These are phyloP conservation scores for Barnettozyma populi DNA, from an alignment of 805 yeast species.

Conservation along the genomic window DNA sequence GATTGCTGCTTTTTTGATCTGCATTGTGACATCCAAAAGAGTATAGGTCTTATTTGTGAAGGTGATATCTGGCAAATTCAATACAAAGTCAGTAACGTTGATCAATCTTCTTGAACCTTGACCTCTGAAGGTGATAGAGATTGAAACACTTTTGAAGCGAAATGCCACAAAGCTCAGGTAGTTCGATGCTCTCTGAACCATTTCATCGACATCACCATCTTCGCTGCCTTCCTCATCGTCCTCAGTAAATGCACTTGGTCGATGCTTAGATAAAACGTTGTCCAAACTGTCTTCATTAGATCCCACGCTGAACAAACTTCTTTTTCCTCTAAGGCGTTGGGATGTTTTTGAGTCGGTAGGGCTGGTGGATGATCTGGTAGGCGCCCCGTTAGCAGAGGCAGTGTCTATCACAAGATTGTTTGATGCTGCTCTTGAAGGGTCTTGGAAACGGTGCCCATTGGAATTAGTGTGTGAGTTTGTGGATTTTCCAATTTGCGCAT, in stretches of 20 bases:
- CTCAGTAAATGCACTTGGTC: neutral
- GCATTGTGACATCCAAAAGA: constrained; percentile 55
- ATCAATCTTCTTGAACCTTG: constrained; percentile 62
- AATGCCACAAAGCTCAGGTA: constrained; percentile 64
- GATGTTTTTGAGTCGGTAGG: neutral
- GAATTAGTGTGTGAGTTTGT: neutral
- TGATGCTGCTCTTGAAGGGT: neutral
- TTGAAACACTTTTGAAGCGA: constrained; percentile 40
- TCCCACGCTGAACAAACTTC: constrained; percentile 9
- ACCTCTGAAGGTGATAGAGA: constrained; percentile 74
- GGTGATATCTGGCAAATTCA: constrained; percentile 57
- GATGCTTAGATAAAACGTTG: constrained; percentile 1
- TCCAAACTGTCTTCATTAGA: constrained; percentile 14
- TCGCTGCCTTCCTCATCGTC: constrained; percentile 6
- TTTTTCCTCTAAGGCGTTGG: constrained; percentile 1
- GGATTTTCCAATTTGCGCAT: neutral
- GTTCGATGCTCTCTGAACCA: constrained; percentile 71
- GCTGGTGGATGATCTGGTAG: neutral
- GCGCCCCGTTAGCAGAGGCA: neutral
- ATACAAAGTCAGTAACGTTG: constrained; percentile 68
- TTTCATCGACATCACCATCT: constrained; percentile 43
- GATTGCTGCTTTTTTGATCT: constrained; percentile 57
- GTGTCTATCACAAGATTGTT: neutral
- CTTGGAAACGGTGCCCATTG: neutral
- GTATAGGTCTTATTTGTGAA: constrained; percentile 68